Base-by-base conservation (phyloP, 2,329 filamentous ascomycete species). In the Fusarium pilosicola region DNA sequence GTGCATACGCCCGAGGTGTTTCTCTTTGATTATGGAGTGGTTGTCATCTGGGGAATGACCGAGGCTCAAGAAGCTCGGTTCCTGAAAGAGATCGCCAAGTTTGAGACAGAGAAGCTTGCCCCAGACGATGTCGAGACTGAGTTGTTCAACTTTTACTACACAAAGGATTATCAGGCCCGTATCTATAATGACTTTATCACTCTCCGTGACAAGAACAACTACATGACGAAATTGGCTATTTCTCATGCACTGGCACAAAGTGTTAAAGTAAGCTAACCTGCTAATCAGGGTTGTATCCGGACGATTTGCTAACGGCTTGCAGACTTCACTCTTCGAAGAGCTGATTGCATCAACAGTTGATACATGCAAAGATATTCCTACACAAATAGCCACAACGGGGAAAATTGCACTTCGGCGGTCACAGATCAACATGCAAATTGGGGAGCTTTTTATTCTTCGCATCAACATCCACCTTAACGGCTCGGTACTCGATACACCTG, bases 181-280 rank as follows among this genome's bases (percentile, higher is more conserved):
- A 99, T 99, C 82, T 99, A 99, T 88, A 99, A 99, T 83, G 96
- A 99, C 83, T 99, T 99, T 79, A 99, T 99, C 83, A 96, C 94
- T 6, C 84, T 99, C 69, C 89, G 95, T 55, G 96, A 98, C 78
- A 97, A 97, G 84, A 92, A 92, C 79, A 97, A 97, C 83, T 97
- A 98, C 85, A 98, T 98, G 96, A 97, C 93, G 76, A 98, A 98
- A 85, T 87, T 98, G 42, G 95, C 96, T 63, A 98, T 98, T 80
- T 97, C 94, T 22, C 96, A 99, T 84, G 96, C 96, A 6, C 86
- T 99, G 54, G 94, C 96, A 1, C 96, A 99, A 83, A 97, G 94
- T 73, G 96, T 98, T 79, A 98, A 99, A 88, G 91, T 92, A 81
- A 71, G 66, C 69, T 30, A 28, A 32, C 39, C 18, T 39, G 7